Evolutionary conservation across 352 stramenopile genomes (phyloP).

Genomic region (Thalassiosira livingstoniorum): DNA sequence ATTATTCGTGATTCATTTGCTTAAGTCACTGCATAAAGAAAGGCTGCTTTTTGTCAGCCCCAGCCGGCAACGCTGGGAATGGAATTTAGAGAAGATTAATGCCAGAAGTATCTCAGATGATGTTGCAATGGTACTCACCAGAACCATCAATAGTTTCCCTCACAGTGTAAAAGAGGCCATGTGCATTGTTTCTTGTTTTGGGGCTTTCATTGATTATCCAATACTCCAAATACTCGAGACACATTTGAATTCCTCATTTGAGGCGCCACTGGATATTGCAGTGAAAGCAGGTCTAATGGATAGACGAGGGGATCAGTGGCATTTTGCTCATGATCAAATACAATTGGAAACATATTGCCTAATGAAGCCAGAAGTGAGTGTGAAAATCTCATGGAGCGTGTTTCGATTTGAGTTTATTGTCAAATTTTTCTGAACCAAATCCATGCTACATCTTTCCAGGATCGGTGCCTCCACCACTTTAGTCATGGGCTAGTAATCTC

Average conservation of each 20-base stretch:
- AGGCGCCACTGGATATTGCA: slow-evolving; percentile 20
- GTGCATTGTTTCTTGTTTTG: slow-evolving; percentile 41
- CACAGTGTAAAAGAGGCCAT: slow-evolving; percentile 28
- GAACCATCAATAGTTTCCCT: slow-evolving; percentile 19
- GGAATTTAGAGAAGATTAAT: slow-evolving; percentile 41
- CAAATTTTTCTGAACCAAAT: too few relatives aligned
- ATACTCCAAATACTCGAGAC: slow-evolving; percentile 33
- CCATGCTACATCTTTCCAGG: too few relatives aligned
- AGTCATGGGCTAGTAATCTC: neutral
- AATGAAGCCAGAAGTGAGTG: slow-evolving; percentile 15
- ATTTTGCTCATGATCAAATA: slow-evolving; percentile 49
- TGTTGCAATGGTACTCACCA: slow-evolving; percentile 28
- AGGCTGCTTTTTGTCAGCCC: slow-evolving; percentile 26
- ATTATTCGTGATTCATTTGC: slow-evolving; percentile 39
- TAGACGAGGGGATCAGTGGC: slow-evolving; percentile 25
- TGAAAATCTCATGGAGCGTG: too few relatives aligned
- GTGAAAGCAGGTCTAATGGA: slow-evolving; percentile 45
- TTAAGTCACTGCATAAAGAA: slow-evolving; percentile 43
- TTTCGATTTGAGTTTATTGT: too few relatives aligned
- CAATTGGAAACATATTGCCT: slow-evolving; percentile 46
- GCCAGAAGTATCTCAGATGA: slow-evolving; percentile 35
- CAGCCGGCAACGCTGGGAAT: slow-evolving; percentile 36
- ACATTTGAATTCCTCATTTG: slow-evolving; percentile 14
- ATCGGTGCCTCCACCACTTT: neutral
- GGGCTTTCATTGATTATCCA: slow-evolving; percentile 10